Evolutionary conservation across 345 rosid genomes (phyloP).

Genomic region (Alliaria petiolata): DNA sequence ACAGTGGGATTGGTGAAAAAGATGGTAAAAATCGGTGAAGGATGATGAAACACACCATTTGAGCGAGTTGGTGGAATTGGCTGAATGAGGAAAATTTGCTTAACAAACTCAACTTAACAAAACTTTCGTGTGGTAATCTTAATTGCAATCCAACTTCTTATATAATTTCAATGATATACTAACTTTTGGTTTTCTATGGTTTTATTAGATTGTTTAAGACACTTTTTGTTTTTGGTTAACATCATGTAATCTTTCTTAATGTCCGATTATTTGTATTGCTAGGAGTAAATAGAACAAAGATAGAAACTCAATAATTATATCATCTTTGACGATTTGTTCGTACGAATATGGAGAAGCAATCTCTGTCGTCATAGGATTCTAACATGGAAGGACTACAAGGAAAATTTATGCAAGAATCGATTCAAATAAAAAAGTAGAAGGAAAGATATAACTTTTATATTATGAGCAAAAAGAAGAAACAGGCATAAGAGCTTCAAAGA

Average conservation of each 20-base stretch:
- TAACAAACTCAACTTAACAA: too few species aligned
- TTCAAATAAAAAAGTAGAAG: slow-evolving; percentile 12
- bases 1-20: too few species aligned
- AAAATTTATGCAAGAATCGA: slow-evolving; percentile 16
- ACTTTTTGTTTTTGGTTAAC: too few species aligned
- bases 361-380: slow-evolving; percentile 23
- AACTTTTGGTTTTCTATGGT: background rate
- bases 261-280: too few species aligned
- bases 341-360: background rate
- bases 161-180: background rate
- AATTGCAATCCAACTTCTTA: background rate
- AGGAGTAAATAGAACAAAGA: background rate
- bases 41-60: too few species aligned
- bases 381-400: slow-evolving; percentile 12
- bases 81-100: background rate
- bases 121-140: background rate
- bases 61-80: background rate
- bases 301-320: background rate
- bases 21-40: background rate
- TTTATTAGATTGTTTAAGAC: background rate
- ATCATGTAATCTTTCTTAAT: too few species aligned
- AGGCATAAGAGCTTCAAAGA: slow-evolving; percentile 16
- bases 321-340: background rate
- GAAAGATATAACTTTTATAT: slow-evolving; percentile 13
- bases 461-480: slow-evolving; percentile 11